Evolutionary conservation across 805 yeast genomes (phyloP), one percentile per base, ranked within the genome.

Genomic region (Brettanomyces bruxellensis): DNA sequence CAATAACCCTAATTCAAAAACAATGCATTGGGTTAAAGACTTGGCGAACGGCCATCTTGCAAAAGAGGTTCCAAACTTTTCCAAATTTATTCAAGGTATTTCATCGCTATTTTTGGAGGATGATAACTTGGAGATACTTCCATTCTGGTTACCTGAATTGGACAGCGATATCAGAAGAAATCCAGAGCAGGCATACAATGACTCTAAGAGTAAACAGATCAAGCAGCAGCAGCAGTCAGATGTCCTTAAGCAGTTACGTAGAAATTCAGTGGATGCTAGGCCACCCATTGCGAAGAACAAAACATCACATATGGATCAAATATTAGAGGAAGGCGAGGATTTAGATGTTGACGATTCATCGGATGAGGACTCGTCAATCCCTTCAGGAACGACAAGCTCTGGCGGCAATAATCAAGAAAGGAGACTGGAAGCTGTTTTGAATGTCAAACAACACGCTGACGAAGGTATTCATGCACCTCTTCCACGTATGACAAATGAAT

Each of bases 91-190:
- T 54, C 99, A 91, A 62, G 98, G 98, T 67, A 79, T 89, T 48
- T 89, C 96, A 4, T 75, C 88, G 3, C 72, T 91, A 51, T 91
- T 82, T 60, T 78, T 88, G 45, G 98, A 91, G 60, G 93, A 87
- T 61, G 97, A 91, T 57, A 83, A 84, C 55, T 74, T 91, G 59
- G 96, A 88, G 61, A 81, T 83, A 51, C 72, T 91, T 51, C 99
- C 99, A 47, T 86, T 89, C 64, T 91, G 99, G 99, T 73, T 88
- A 53, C 86, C 95, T 48, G 97, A 91, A 50, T 70, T 93, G 56
- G 97, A 87, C 55, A 71, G 68, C 46, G 91, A 85, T 62, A 82
- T 83, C 49, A 75, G 87, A 54, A 76, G 76, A 52, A 83, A 85
- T 58, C 95, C 95, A n/a, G 77, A 78, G 52, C 84, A 82, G 57